Base-by-base conservation (phyloP, 768 basidiomycete species). In the Mycena indigotica region DNA sequence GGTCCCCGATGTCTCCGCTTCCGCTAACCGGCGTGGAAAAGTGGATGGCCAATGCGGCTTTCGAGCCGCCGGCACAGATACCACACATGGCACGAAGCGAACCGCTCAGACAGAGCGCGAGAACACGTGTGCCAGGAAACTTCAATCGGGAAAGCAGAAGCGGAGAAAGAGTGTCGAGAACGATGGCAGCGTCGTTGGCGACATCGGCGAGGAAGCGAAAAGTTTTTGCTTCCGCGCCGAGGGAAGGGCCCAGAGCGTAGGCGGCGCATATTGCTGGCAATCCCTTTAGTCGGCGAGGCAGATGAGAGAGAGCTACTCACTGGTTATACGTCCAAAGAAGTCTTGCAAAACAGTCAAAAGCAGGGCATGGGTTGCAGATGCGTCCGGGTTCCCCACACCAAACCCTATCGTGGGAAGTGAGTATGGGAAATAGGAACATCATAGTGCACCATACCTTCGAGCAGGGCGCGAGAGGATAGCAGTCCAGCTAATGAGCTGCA, bases 151-250 rank as follows among this genome's bases (percentile, higher is more conserved):
- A 0, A 77, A 69, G 39, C 21, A 88, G 74, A 5, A 81, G 65
- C 2, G 88, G 87, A 0, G 86, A 84, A 6, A 87, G 58, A 1
- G 81, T 81, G 55, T 88, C 87, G 19, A 87, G 71, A 5, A 87
- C 72, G 32, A 85, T 78, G 3, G 86, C 78, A 0, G 75, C 69
- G 58, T 89, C 87, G 57, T 88, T 88, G 58, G 86, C 72, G 15
- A 88, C 74, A 62, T 89, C 87, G 0, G 86, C 88, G 24, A 87
- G 74, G 49, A 87, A 74, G 15, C 87, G 82, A 61, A 86, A 89
- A 0, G 77, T 84, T 68, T 89, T 90, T 1, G 86, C 85, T 71
- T 90, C 87, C 3, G 88, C 85, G 28, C 79, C 83, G 3, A 89
- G 78, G 0, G 81, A 84, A 0, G 87, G 83, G 2, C 88, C 87